These are phyloP conservation scores for Teratosphaeria viscida DNA, from an alignment of 2,329 filamentous ascomycete genomes.

Conservation along the genomic window DNA sequence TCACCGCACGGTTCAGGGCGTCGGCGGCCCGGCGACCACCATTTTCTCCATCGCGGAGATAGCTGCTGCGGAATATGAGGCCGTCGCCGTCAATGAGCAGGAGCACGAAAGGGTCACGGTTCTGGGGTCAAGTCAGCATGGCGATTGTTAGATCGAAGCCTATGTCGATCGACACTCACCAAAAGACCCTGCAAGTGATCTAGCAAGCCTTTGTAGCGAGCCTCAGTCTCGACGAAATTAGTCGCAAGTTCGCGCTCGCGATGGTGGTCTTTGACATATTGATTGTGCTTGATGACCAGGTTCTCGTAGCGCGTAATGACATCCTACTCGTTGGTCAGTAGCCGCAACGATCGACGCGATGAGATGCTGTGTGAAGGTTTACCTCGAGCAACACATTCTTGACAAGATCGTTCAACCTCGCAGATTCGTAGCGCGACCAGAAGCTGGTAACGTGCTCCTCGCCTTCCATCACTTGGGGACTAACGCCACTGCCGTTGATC, in stretches of 20 bases:
- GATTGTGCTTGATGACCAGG: conserved; percentile 23
- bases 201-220: conserved; percentile 1
- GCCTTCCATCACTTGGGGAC: not conserved
- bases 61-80: conserved; percentile 32
- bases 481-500: not conserved
- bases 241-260: conserved; percentile 13
- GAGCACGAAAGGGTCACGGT: conserved; percentile 48
- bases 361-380: not conserved
- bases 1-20: conserved; percentile 41
- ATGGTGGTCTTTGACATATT: conserved; percentile 18
- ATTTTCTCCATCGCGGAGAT: conserved; percentile 29
- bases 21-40: conserved; percentile 48
- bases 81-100: conserved; percentile 54
- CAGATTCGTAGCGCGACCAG: conserved; percentile 23
- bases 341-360: not conserved
- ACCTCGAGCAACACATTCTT: conserved; percentile 26
- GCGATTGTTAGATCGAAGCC: not conserved
- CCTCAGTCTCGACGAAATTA: not conserved
- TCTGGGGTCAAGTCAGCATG: conserved; percentile 15
- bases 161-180: not conserved
- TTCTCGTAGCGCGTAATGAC: conserved; percentile 31
- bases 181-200: conserved; percentile 6
- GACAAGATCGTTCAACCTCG: conserved; percentile 19
- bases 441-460: conserved; percentile 9
- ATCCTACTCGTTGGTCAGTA: conserved; percentile 21